phyloP scores from a whole-genome alignment of 257 asterid genomes.

The Ehretia macrophylla region DNA sequence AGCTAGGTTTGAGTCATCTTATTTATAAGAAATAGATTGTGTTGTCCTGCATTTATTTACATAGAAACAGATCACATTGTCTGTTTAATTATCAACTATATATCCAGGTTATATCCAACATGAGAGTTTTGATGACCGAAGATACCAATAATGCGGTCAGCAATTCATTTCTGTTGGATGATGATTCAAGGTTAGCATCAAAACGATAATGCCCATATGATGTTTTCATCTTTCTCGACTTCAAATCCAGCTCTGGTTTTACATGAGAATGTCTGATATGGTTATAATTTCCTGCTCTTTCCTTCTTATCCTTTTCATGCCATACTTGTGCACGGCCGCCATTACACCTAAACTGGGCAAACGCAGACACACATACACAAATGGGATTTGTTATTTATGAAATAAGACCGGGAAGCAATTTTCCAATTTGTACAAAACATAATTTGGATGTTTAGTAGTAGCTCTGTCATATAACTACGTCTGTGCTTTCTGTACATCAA shows the following conservation, averaged over 20 bases:
- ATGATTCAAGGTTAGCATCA: slow-evolving; percentile 81
- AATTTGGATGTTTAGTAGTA: no score
- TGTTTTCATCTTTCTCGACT: neutral
- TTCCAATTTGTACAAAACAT: no score
- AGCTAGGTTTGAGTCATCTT: slow-evolving; percentile 34
- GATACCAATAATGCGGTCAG: slow-evolving; percentile 90
- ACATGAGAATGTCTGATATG: no score
- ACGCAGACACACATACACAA: no score
- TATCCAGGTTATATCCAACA: slow-evolving; percentile 80
- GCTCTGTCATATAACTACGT: no score
- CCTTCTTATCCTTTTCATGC: no score
- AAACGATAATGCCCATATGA: neutral
- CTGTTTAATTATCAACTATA: neutral
- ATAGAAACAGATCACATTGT: slow-evolving; percentile 7
- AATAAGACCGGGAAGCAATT: no score
- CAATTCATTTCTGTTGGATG: slow-evolving; percentile 93
- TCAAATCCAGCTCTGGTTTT: neutral
- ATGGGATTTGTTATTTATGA: no score
- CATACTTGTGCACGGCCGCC: no score
- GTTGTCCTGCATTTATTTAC: slow-evolving; percentile 5
- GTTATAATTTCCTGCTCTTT: no score
- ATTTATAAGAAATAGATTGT: slow-evolving; percentile 21
- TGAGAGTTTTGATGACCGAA: slow-evolving; percentile 93
- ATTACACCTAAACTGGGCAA: no score
- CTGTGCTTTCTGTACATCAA: no score